These are phyloP conservation scores for Pseudovirgaria hyperparasitica DNA, from an alignment of 2,329 filamentous ascomycete species.

Conservation along the genomic window DNA sequence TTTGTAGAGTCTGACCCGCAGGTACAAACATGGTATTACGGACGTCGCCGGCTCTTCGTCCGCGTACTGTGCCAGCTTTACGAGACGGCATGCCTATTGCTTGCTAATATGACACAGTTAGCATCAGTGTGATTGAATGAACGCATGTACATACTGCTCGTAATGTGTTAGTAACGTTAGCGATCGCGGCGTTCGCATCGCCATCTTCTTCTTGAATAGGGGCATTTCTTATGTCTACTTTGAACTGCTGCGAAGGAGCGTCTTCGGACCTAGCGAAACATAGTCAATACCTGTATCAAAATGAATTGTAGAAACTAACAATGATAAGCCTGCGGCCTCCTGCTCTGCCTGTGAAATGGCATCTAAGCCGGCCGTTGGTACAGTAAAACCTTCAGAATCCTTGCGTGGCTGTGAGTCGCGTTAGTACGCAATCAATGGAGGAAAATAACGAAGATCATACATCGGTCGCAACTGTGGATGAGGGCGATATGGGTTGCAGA, in stretches of 20 bases:
- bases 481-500: slow-evolving; percentile 14
- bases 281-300: neutral
- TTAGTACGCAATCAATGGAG: slow-evolving; percentile 1
- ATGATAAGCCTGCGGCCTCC: slow-evolving; percentile 40
- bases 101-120: slow-evolving; percentile 13
- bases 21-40: slow-evolving; percentile 82
- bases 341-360: slow-evolving; percentile 57
- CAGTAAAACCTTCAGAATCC: slow-evolving; percentile 64
- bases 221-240: slow-evolving; percentile 65
- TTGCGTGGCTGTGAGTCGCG: slow-evolving; percentile 30
- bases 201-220: slow-evolving; percentile 68
- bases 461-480: too few relatives aligned
- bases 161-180: slow-evolving; percentile 62
- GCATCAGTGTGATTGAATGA: neutral
- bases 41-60: slow-evolving; percentile 80
- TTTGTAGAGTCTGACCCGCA: slow-evolving; percentile 22
- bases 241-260: slow-evolving; percentile 44
- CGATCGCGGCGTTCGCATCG: slow-evolving; percentile 59
- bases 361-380: slow-evolving; percentile 50
- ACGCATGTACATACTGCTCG: slow-evolving; percentile 37
- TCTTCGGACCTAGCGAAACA: slow-evolving; percentile 9
- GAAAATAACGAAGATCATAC: too few relatives aligned
- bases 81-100: slow-evolving; percentile 44
- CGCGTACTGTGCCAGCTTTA: slow-evolving; percentile 61
- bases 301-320: neutral